These are phyloP conservation scores for Akanthomyces uredinophilus DNA, from an alignment of 2,329 filamentous ascomycete genomes.

Conservation along the genomic window DNA sequence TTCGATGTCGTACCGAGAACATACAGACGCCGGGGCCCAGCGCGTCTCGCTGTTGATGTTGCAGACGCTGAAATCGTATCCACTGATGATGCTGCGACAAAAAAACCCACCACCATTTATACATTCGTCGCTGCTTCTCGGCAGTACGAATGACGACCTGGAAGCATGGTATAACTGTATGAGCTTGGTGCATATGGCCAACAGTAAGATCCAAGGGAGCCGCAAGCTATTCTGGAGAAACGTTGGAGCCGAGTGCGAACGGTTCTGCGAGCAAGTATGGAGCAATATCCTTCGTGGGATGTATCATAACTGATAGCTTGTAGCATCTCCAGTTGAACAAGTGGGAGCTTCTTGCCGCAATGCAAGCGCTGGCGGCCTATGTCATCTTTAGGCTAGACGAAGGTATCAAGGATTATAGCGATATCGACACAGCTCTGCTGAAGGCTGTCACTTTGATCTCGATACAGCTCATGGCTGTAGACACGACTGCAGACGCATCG, in stretches of 20 bases:
- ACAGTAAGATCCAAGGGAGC: not conserved
- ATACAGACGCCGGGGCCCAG: not conserved
- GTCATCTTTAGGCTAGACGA: constrained; percentile 12
- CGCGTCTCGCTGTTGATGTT: constrained; percentile 9
- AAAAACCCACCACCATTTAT: constrained; percentile 9
- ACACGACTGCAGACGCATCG: not conserved
- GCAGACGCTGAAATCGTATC: constrained; percentile 12
- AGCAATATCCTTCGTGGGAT: too few species aligned
- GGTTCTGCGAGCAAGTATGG: constrained; percentile 1
- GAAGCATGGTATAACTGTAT: constrained; percentile 14
- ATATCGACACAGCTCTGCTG: constrained; percentile 5
- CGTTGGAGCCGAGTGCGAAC: constrained; percentile 8
- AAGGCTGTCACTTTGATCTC: constrained; percentile 10
- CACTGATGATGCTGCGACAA: constrained; percentile 11
- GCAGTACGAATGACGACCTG: not conserved
- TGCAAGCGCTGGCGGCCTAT: constrained; percentile 14
- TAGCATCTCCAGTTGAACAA: constrained; percentile 1
- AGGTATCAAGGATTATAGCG: not conserved
- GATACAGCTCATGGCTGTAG: not conserved
- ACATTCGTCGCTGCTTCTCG: not conserved
- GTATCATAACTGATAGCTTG: not conserved
- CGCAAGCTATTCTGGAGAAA: constrained; percentile 13
- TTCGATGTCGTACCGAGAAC: not conserved
- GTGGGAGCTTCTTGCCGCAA: constrained; percentile 14
- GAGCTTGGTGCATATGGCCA: constrained; percentile 12